Evolutionary conservation across 2,329 filamentous ascomycete species (phyloP), one percentile per base, ranked within the genome.

Genomic region (Colletotrichum tofieldiae): DNA sequence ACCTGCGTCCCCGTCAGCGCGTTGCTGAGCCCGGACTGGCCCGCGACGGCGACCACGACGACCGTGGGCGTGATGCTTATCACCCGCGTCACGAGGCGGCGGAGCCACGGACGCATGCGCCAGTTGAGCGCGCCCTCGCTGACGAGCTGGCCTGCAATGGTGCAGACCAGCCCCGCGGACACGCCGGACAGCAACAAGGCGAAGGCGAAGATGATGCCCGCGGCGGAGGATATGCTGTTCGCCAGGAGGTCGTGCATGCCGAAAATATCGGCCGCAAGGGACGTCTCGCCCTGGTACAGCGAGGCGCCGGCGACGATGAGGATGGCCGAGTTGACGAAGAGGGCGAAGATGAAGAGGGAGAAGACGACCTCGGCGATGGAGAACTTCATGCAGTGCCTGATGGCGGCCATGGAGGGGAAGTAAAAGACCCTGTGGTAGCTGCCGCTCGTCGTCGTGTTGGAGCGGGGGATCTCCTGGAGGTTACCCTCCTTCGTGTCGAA

Each of bases 131-230:
- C 93, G 12, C 94, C 94, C 80, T 97, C 94, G 74, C 90, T 92
- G 45, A 97, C 92, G 91, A 97, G 96, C 80, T 97, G 94, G 0
- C 94, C 94, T 0, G 94, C 90, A 76, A 97, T 96, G 3, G 95
- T 97, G 82, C 94, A 97, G 3, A 97, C 92, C 54, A 97, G 93
- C 5, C 94, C 94, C 0, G 94, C 94, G 1, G 91, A 93, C 16
- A 94, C 89, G 18, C 94, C 94, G 0, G 93, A 95, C 0, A 97
- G 88, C 0, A 97, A 87, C 0, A 97, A 85, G 0, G 94, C 94
- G 2, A 97, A 85, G 0, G 93, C 94, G 76, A 97, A 97, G n/a
- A 97, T 86, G 3, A 93, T 93, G 1, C 94, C 95, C 0, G 94
- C 95, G 0, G 89, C 93, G 0, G 92, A 91, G 1, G 93, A 91